These are phyloP conservation scores for Biscutella auriculata DNA, from an alignment of 441 rosid genomes.

Conservation along the genomic window DNA sequence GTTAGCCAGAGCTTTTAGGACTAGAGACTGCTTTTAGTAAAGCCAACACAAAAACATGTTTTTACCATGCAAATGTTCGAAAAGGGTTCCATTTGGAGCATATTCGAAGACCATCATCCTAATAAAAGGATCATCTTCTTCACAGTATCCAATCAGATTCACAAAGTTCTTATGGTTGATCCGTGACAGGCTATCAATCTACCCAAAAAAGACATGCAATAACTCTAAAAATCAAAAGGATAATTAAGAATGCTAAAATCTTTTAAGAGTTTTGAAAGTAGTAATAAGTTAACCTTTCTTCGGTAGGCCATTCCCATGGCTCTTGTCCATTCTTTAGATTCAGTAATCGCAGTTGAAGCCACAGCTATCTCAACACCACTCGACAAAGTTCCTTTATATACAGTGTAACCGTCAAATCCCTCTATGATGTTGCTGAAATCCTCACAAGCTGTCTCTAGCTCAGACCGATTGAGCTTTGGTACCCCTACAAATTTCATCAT, in stretches of 20 bases:
- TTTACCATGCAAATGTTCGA: slow-evolving; percentile 89
- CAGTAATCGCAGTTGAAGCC: slow-evolving; percentile 66
- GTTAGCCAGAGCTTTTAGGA: neutral
- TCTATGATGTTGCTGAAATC: slow-evolving; percentile 98
- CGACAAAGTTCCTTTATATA: slow-evolving; percentile 78
- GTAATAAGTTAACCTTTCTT: slow-evolving; percentile 59
- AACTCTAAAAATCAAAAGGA: slow-evolving; percentile 1
- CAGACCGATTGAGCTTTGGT: slow-evolving; percentile 76
- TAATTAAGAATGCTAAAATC: neutral
- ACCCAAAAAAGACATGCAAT: neutral
- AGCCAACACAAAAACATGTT: neutral
- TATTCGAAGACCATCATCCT: slow-evolving; percentile 93
- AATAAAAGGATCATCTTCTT: slow-evolving; percentile 70
- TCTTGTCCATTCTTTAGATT: slow-evolving; percentile 77
- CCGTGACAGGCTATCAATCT: slow-evolving; percentile 89
- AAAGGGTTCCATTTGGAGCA: slow-evolving; percentile 93
- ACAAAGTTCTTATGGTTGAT: slow-evolving; percentile 72
- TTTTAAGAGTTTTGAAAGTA: neutral
- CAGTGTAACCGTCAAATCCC: slow-evolving; percentile 76
- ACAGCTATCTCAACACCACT: slow-evolving; percentile 96
- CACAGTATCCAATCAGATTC: slow-evolving; percentile 77
- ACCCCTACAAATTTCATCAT: slow-evolving; percentile 42
- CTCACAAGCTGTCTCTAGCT: slow-evolving; percentile 93
- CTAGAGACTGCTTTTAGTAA: too few species aligned
- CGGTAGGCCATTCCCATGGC: slow-evolving; percentile 85